A percentile compares a stretch with the other conserved stretches of the same genome.
Evolutionary conservation across 2,329 filamentous ascomycete genomes (phyloP).

Genomic region (Trichoderma sp.): DNA sequence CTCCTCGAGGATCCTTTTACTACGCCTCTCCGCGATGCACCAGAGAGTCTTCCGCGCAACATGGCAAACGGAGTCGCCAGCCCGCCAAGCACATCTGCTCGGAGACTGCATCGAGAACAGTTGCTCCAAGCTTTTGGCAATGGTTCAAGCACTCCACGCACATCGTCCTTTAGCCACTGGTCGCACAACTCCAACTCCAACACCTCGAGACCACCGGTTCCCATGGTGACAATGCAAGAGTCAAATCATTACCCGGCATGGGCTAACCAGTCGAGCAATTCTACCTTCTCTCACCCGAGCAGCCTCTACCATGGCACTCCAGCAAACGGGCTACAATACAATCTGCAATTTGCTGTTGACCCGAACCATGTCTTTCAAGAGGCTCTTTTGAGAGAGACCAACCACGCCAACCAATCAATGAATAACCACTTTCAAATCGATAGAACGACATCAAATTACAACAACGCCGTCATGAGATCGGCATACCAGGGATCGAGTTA

Average conservation of each 20-base stretch:
- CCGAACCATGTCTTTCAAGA: constrained; percentile 31
- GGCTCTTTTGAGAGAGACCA: not conserved
- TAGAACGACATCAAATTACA: constrained; percentile 42
- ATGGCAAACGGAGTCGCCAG: constrained; percentile 23
- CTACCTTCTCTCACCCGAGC: constrained; percentile 53
- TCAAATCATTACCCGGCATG: constrained; percentile 27
- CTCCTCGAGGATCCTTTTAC: constrained; percentile 41
- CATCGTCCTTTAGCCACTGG: constrained; percentile 41
- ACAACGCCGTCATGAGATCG: constrained; percentile 43
- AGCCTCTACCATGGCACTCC: constrained; percentile 57
- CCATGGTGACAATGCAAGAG: constrained; percentile 33
- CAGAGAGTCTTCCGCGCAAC: constrained; percentile 21
- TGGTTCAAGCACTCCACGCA: constrained; percentile 36
- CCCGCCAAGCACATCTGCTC: constrained; percentile 28
- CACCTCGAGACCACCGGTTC: constrained; percentile 31
- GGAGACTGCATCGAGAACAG: constrained; percentile 41
- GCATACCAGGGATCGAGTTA: constrained; percentile 40
- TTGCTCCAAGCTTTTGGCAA: constrained; percentile 43
- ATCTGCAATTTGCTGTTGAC: constrained; percentile 30
- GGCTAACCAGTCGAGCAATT: constrained; percentile 39
- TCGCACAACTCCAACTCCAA: constrained; percentile 34
- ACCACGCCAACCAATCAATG: constrained; percentile 10
- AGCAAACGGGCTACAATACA: constrained; percentile 34
- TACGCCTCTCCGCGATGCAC: constrained; percentile 35
- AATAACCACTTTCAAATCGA: constrained; percentile 40